Evolutionary conservation across 2,329 filamentous ascomycete species (phyloP), one percentile per base, ranked within the genome.

Genomic region (Calonectria pseudoturangicola): DNA sequence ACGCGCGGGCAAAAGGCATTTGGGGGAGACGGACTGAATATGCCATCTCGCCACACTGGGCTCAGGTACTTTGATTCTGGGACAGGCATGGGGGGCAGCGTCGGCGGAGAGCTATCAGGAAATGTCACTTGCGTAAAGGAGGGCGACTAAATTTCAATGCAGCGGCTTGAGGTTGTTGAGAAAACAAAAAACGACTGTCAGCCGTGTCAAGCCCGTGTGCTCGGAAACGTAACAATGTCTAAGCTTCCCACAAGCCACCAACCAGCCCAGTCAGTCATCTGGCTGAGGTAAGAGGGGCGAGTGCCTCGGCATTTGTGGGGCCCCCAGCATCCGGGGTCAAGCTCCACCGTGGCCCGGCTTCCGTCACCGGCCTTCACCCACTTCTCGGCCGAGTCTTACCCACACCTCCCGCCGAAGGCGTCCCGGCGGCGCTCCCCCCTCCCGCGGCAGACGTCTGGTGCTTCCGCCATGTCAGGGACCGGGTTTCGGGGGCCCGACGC

Each of bases 41-140:
- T 93, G 75, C 93, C 94, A 85, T 98, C 93, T 78, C 89, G 92
- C 95, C 96, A 98, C 79, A 95, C 91, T 72, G 92, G 89, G 84
- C 94, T 97, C 77, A 98, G 83, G 81, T 95, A 98, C 73, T 94
- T 89, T 66, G 92, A 92, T 78, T 92, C 92, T 9, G 93, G 89
- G 64, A 95, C 83, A 39, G 93, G 85, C 94, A 95, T 96, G 54
- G 45, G 45, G 45, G 18, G 43, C 58, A 43, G 41, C 41, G 51
- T 21, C n/a, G 48, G 18, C 51, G 51, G 51, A 6, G 39, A 47
- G 36, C 25, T 25, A 21, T 25, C 5, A 28, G 27, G 12, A 60
- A 60, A 60, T 41, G 12, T 60, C 54, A 41, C 54, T 41, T 60
- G 41, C 41, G 18, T 15, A 21, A 16, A 21, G 48, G 25, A 43